Evolutionary conservation across 2,329 filamentous ascomycete genomes (phyloP), one percentile per base, ranked within the genome.

Genomic region (Monascus ruber): DNA sequence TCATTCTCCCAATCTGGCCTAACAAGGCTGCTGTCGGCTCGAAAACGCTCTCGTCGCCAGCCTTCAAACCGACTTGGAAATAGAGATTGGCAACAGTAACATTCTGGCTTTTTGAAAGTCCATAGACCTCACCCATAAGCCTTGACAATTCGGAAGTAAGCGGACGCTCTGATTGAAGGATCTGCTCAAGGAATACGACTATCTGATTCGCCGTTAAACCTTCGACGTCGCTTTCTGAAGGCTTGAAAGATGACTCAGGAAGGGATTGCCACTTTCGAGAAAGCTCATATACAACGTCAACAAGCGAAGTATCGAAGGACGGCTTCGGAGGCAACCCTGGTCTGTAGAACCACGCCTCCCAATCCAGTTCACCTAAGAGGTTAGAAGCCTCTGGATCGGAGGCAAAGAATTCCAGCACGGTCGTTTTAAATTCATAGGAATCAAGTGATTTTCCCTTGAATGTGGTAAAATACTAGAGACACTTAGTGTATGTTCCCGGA

Each of bases 391-490:
- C 72, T 2, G 73, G 65, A 53, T 94, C 84, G 2, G 65, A 65
- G 42, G 74, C 69, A 62, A 95, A 96, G 71, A 94, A 96, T 46
- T 83, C 76, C 29, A 94, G 60, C 38, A 95, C 80, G 1, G 85
- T 93, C 36, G 81, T 71, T 60, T 89, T 94, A 74, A 98, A 98
- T 55, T 96, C 85, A 52, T 84, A 94, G 2, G 85, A 93, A 63
- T 95, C 87, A 5, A 98, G 73, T 2, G 86, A 94, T 62, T 87
- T 89, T 55, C 77, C 76, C 41, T 83, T 79, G 76, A 83, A 96
- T 31, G 76, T 85, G 26, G 74, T 79, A 60, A 96, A 96, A 68
- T 96, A 95, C 64, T 70, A 36, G 34, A 41, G 7, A 35, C 35
- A 10, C 31, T 49, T n/a, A 49, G 34, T 31, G 38, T 4, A 33